A percentile compares a stretch with the other conserved stretches of the same genome.
These are phyloP conservation scores for Erodium moschatum DNA, from an alignment of 441 rosid species.

Conservation along the genomic window DNA sequence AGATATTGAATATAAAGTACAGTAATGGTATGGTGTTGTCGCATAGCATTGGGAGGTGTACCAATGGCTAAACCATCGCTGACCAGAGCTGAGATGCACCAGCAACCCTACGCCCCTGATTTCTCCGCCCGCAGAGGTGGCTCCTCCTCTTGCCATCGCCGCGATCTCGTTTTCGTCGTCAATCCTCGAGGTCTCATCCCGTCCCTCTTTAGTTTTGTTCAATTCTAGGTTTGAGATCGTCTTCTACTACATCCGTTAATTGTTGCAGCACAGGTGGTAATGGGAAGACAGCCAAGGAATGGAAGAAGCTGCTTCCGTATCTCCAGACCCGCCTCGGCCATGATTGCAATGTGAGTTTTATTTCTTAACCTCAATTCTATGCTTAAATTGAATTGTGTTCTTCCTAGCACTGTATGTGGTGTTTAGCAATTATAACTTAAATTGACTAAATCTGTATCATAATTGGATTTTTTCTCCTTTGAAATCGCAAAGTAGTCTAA, in stretches of 20 bases:
- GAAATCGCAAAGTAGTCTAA: background rate
- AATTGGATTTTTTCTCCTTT: background rate
- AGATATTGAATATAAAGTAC: background rate
- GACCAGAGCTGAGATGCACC: constrained; percentile 27
- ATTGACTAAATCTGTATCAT: background rate
- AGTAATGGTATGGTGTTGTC: constrained; percentile 27
- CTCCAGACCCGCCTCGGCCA: constrained; percentile 63
- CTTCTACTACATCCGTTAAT: background rate
- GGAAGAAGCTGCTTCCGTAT: constrained; percentile 84
- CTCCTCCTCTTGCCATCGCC: constrained; percentile 49
- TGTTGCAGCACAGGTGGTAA: constrained; percentile 54
- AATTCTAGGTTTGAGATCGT: background rate
- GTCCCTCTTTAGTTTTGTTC: background rate
- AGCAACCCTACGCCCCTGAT: constrained; percentile 27
- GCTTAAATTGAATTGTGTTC: background rate
- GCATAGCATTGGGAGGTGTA: constrained; percentile 27
- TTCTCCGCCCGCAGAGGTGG: constrained; percentile 28
- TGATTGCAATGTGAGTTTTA: constrained; percentile 62
- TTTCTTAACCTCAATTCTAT: background rate
- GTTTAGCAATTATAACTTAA: background rate
- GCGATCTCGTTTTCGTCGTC: constrained; percentile 85
- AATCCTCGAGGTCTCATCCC: constrained; percentile 65
- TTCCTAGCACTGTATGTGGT: background rate
- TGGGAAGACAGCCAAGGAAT: constrained; percentile 80
- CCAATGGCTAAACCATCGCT: constrained; percentile 31